These are phyloP conservation scores for Naganishia albida DNA, from an alignment of 1,284 basidiomycete species.

Conservation along the genomic window DNA sequence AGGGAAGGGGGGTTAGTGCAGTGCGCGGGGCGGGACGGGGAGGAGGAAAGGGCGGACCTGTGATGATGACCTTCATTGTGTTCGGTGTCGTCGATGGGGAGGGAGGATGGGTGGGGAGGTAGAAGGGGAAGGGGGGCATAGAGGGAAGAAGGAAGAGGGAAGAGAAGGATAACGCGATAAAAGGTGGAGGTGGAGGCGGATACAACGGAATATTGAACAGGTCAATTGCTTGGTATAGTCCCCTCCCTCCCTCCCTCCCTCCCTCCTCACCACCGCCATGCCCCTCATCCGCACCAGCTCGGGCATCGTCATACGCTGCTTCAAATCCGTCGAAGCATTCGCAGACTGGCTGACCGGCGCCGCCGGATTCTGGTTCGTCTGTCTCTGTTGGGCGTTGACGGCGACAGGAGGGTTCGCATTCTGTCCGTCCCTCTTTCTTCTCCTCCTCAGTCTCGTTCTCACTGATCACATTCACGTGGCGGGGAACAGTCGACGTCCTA, in stretches of 20 bases:
- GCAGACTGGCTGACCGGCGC: slow-evolving; percentile 82
- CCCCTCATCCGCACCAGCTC: slow-evolving; percentile 46
- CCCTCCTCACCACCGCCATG: slow-evolving; percentile 16
- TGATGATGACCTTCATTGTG: slow-evolving; percentile 39
- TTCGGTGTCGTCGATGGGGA: background rate
- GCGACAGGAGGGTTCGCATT: slow-evolving; percentile 71
- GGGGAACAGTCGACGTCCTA: slow-evolving; percentile 69
- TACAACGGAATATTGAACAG: too few relatives aligned
- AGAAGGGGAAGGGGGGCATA: background rate
- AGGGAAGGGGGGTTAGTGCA: background rate
- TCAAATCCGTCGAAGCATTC: slow-evolving; percentile 72
- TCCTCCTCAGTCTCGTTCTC: background rate
- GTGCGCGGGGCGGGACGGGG: background rate
- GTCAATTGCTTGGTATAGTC: too few relatives aligned
- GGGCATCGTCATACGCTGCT: slow-evolving; percentile 73
- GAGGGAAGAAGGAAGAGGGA: background rate
- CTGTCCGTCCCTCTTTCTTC: slow-evolving; percentile 60
- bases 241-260: too few relatives aligned
- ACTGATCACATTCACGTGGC: slow-evolving; percentile 32
- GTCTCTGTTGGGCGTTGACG: slow-evolving; percentile 72
- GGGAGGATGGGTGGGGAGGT: background rate
- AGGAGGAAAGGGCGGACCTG: slow-evolving; percentile 35
- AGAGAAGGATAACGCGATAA: background rate
- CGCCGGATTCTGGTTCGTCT: slow-evolving; percentile 86
- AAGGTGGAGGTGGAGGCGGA: too few relatives aligned